Evolutionary conservation across 2,329 filamentous ascomycete species (phyloP).

Genomic region (Exophiala mesophila): DNA sequence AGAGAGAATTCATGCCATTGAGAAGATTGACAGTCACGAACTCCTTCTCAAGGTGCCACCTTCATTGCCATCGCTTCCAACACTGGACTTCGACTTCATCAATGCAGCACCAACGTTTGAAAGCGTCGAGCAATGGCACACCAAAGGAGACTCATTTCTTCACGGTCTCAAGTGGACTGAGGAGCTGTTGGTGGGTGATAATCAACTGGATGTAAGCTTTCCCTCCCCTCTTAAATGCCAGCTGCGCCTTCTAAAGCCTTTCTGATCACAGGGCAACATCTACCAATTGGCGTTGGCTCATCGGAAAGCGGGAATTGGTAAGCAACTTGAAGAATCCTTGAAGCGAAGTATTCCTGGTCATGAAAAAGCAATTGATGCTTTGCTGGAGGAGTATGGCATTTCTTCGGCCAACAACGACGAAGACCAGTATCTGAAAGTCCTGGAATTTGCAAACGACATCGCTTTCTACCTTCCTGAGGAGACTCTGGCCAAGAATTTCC

Average conservation of each 20-base stretch:
- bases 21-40: background rate
- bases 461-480: constrained; percentile 41
- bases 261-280: background rate
- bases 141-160: background rate
- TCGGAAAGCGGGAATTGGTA: background rate
- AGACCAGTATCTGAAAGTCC: constrained; percentile 37
- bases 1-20: background rate
- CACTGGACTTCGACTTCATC: background rate
- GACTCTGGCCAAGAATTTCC: constrained; percentile 36
- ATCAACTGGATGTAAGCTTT: constrained; percentile 37
- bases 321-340: constrained; percentile 8
- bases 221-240: no score
- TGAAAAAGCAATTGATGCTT: constrained; percentile 1
- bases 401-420: constrained; percentile 33
- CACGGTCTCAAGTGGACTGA: constrained; percentile 42
- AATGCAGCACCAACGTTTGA: background rate
- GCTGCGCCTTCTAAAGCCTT: no score
- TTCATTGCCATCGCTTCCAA: background rate
- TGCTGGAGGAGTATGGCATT: constrained; percentile 40
- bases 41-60: background rate
- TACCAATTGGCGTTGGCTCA: background rate
- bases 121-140: background rate
- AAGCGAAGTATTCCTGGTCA: background rate
- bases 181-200: constrained; percentile 45
- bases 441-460: constrained; percentile 44